Evolutionary conservation across 148 eudicot species (phyloP).

Genomic region (Euryodendron excelsum): DNA sequence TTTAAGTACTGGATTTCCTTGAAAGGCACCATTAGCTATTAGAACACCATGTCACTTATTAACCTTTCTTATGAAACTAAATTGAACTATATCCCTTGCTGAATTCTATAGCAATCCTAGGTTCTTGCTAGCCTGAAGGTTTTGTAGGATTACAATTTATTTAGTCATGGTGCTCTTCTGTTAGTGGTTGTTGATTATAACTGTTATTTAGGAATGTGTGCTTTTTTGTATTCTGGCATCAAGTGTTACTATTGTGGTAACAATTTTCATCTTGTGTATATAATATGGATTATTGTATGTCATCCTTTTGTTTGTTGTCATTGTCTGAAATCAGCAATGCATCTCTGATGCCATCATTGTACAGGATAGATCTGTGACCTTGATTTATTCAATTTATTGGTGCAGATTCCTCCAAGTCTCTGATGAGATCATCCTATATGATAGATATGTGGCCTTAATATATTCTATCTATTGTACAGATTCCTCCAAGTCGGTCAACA

Average conservation of each 20-base stretch:
- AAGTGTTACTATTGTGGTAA: not conserved
- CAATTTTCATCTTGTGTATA: not conserved
- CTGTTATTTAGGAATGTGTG: not conserved
- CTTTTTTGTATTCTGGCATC: not conserved
- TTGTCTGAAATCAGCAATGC: not conserved
- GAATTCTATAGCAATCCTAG: not conserved
- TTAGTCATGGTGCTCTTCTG: not conserved
- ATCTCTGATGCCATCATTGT: not conserved
- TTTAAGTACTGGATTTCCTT: no score
- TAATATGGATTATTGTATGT: not conserved
- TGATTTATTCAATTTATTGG: not conserved
- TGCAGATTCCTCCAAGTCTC: constrained; percentile 40
- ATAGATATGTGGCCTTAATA: not conserved
- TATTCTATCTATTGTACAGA: constrained; percentile 40
- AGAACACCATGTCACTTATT: no score
- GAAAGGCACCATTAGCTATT: no score
- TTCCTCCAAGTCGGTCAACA: constrained; percentile 86
- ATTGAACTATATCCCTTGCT: not conserved
- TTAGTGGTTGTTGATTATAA: not conserved
- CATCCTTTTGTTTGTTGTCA: not conserved
- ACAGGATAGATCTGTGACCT: not conserved
- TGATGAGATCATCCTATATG: not conserved
- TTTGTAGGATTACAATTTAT: not conserved
- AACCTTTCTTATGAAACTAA: no score
- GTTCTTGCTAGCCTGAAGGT: not conserved